These are phyloP conservation scores for Penicillium paxilli DNA, from an alignment of 495 filamentous ascomycete species.

Conservation along the genomic window DNA sequence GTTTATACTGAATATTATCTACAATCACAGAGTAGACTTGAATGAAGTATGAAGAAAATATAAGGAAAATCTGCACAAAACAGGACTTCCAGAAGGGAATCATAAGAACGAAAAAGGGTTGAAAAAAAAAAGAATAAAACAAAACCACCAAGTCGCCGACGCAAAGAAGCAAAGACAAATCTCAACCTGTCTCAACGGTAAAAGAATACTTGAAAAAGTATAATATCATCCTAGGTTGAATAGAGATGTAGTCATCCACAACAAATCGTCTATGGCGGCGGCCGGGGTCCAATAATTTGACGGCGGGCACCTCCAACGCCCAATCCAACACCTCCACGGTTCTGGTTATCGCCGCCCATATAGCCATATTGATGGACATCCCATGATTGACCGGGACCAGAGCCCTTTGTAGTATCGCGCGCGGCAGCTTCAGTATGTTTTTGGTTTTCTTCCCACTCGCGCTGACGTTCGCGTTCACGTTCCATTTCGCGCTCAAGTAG, in stretches of 20 bases:
- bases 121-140: too few relatives aligned
- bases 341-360: conserved; percentile 82
- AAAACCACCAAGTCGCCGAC: conserved; percentile 16
- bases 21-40: neutral
- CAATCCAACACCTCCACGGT: conserved; percentile 67
- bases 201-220: conserved; percentile 1
- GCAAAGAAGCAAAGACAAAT: conserved; percentile 9
- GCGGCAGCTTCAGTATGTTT: conserved; percentile 63
- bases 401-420: conserved; percentile 46
- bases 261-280: conserved; percentile 47
- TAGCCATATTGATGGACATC: conserved; percentile 89
- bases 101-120: neutral
- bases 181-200: neutral
- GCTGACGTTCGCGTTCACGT: conserved; percentile 85
- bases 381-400: conserved; percentile 63
- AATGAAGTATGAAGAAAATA: neutral
- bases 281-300: conserved; percentile 80
- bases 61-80: neutral
- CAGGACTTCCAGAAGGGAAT: neutral
- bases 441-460: conserved; percentile 94
- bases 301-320: conserved; percentile 67
- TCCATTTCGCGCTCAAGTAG: conserved; percentile 96
- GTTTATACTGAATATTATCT: neutral
- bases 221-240: conserved; percentile 5
- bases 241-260: neutral